Base-by-base conservation (phyloP, 176 grass and related monocot genomes). In the Rhynchospora breviuscula region DNA sequence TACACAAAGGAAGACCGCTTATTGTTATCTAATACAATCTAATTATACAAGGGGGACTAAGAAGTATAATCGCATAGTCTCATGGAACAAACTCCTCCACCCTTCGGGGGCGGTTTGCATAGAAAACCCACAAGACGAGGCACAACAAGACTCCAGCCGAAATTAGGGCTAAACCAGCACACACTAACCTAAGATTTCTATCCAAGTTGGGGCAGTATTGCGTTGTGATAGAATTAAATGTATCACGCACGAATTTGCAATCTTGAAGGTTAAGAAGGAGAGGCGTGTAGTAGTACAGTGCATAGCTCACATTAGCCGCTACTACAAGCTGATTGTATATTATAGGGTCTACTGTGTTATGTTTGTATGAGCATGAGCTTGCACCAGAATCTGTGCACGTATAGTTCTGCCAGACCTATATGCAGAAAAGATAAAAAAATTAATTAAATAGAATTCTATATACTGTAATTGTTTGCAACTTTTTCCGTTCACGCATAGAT, bases 201-300 rank as follows among this genome's bases (percentile, higher is more conserved):
- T 86, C 88, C 5, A 98, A 74, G 11, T 62, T 69, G 10, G 93
- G 91, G 73, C 93, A 95, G 53, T 93, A 98, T 29, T 84, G 69
- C 0, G 22, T 84, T 3, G 89, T 87, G 43, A 98, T 91, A 51
- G 85, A 15, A 79, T 77, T 90, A 87, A 98, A 93, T 7, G 93
- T 93, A 57, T 84, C 86, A 0, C 91, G 90, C 11, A 98, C 96
- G 6, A 98, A 98, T 85, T 91, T 93, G 96, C 96, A 95, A 81
- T 98, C 89, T 85, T 95, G 93, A 56, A 98, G 87, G 43, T 87
- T 95, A 48, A 95, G 92, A 53, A 98, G 85, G 5, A 95, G 70
- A 0, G 96, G 96, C 1, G 88, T 86, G 12, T 95, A 95, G 33
- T 93, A 89, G 80, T 90, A 91, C 47, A 95, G 89, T 1, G 96